These are phyloP conservation scores for Heliosperma pusillum DNA, from an alignment of 148 eudicot genomes.

Conservation along the genomic window DNA sequence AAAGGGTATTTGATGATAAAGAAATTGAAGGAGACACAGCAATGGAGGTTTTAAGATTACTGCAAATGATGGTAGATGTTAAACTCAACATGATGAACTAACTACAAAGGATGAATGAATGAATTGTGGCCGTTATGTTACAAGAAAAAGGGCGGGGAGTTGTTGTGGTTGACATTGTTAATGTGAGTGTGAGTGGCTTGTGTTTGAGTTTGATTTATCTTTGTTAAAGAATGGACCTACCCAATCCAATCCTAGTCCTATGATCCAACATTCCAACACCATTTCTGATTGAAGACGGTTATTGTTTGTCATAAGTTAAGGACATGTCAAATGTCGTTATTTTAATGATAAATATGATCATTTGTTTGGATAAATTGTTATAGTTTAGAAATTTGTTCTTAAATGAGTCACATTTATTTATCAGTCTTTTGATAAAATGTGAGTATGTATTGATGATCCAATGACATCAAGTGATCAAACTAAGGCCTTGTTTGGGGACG, in stretches of 20 bases:
- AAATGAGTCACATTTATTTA: no score
- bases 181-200: conserved; percentile 21
- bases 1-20: conserved; percentile 25
- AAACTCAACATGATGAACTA: conserved; percentile 1
- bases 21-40: not conserved
- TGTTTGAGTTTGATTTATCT: conserved; percentile 23
- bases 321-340: no score
- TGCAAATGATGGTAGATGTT: conserved; percentile 6
- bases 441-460: no score
- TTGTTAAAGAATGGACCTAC: not conserved
- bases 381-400: no score
- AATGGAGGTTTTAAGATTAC: conserved; percentile 4
- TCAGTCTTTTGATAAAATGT: no score
- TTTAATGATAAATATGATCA: no score
- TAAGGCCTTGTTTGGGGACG: no score
- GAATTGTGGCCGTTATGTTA: conserved; percentile 26
- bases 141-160: conserved; percentile 13
- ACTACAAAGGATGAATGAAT: not conserved
- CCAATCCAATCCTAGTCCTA: not conserved
- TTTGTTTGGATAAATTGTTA: no score
- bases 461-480: no score
- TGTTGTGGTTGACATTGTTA: not conserved
- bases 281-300: no score
- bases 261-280: no score
- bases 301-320: no score